Evolutionary conservation across 192 early-diverging fungal species (phyloP), one percentile per base, ranked within the genome.

Genomic region (Coemansia sp.): DNA sequence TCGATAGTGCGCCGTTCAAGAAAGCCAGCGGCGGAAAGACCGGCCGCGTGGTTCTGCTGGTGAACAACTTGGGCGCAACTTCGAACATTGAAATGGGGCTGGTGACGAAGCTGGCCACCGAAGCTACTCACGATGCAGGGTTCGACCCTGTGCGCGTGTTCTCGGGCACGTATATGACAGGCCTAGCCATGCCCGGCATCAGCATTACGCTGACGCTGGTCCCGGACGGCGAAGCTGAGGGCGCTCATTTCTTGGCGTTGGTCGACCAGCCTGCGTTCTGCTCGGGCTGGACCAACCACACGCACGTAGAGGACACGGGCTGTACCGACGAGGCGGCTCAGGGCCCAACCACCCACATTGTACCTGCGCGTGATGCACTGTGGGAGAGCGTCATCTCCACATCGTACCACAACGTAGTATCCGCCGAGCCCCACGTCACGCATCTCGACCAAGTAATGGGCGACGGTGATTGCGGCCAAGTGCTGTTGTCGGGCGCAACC

Each of bases 381-480:
- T 86, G 85, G 85, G 83, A 84, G 46, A 65, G 53, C n/a, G 75
- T 71, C 8, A 84, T 86, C 15, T 42, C 69, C 12, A 49, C 48
- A 36, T 81, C 68, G 2, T 86, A 86, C 63, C 46, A 72, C 44
- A 83, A 59, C 17, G 85, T 84, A 0, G 85, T 86, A 25, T 66
- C 37, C 2, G 70, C 62, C 10, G 79, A 82, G 78, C 85, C 92
- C 2, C 64, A 83, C 12, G 76, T 94, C 34, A 93, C 90, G 3
- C 64, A 71, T 28, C 83, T 86, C 36, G 93, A 94, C 58, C 85
- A 85, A 54, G 68, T 93, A 57, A 78, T 87, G 59, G 92, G 93
- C 21, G 93, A 94, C 62, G 93, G 93, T 14, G 93, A 94, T 69
- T 94, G 91, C 63, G 93, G 93, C 14, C 69, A 85, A 14, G 88